Base-by-base conservation (phyloP, 2,329 filamentous ascomycete genomes). In the Rutstroemia sp. region DNA sequence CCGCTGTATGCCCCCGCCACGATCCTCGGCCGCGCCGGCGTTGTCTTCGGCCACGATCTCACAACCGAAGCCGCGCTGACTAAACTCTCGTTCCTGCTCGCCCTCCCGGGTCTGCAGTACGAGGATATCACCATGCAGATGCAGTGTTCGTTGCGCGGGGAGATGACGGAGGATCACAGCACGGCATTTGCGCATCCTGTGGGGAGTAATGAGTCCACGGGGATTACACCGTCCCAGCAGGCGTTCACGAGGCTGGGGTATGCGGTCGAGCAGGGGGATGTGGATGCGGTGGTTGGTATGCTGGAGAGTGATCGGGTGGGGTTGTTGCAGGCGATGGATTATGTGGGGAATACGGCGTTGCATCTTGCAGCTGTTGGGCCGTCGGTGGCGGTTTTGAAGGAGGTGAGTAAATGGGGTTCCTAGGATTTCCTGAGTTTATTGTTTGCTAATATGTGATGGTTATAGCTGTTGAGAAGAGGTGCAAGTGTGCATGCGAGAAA, bases 401-500 rank as follows among this genome's bases (percentile, higher is more conserved):
- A 83, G 65, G 71, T 88, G 49, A 37, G 53, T 56, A 6, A 25
- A 27, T 21, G 5, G 5, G 2, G 16, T 19, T 18, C 19, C 9
- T 45, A 9, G 14, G 14, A 23, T 47, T 23, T 47, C 25, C 37
- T 44, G 7, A 9, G 23, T 30, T 38, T 37, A 19, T 34, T 18
- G 23, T 37, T 9, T 5, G 16, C 27, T 30, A 30, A 23, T 7
- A 8, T 54, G 16, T 34, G 19, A 47, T 23, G 23, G n/a, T 39
- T 27, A 5, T 16, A 54, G 52, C 42, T 55, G 48, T 74, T 88
- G 12, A 74, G 74, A 44, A 74, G 77, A 19, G 85, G 85, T 7
- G 83, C 82, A n/a, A 85, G 82, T 65, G 84, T 88, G 5, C 85
- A 88, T 67, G 77, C 78, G 44, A 73, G 84, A 44, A 88, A 87